Evolutionary conservation across 495 filamentous ascomycete genomes (phyloP).

Genomic region (Daldinia caldariorum): DNA sequence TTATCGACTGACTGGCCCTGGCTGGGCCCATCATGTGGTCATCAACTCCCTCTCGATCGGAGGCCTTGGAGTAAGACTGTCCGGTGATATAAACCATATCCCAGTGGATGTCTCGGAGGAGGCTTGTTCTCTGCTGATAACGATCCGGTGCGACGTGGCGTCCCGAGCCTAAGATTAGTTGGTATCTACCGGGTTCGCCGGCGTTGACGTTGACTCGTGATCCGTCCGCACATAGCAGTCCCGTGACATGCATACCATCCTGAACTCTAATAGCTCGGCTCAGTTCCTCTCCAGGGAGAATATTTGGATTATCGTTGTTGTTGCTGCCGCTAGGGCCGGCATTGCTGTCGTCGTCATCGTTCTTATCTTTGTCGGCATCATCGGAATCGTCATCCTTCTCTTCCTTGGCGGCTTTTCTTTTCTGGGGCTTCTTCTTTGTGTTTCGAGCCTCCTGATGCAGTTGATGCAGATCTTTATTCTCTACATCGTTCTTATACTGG

Average conservation of each 20-base stretch:
- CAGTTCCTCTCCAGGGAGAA: too few relatives aligned
- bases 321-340: too few relatives aligned
- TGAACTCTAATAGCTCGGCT: too few relatives aligned
- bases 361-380: not conserved
- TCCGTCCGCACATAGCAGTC: too few relatives aligned
- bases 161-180: too few relatives aligned
- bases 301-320: not conserved
- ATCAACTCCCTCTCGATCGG: not conserved
- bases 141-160: not conserved
- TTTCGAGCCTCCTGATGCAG: not conserved
- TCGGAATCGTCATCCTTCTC: not conserved
- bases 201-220: too few relatives aligned
- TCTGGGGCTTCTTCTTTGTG: not conserved
- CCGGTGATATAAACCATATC: not conserved
- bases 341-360: too few relatives aligned
- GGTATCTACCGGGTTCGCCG: too few relatives aligned
- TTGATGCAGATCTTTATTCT: not conserved
- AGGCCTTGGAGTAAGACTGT: not conserved
- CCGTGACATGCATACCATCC: too few relatives aligned
- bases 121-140: too few relatives aligned
- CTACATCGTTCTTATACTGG: not conserved
- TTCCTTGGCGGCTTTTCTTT: not conserved
- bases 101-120: not conserved
- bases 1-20: accelerated
- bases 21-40: not conserved